A percentile compares a stretch with the other conserved stretches of the same genome.
Evolutionary conservation across 2,329 filamentous ascomycete genomes (phyloP).

Genomic region (Aspergillus sergii): DNA sequence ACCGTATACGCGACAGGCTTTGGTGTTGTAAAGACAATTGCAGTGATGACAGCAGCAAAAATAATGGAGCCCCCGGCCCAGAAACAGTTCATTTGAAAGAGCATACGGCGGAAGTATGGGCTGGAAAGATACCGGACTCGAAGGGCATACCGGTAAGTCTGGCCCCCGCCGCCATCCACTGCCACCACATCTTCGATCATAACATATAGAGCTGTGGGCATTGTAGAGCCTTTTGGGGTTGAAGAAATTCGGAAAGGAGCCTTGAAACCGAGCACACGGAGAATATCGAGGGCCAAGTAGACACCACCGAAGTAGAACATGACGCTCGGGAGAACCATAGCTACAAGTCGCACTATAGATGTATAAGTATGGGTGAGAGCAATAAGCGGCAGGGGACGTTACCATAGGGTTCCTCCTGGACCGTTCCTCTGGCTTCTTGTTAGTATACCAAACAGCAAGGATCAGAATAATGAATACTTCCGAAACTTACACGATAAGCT

Average conservation of each 20-base stretch:
- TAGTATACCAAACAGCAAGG: conserved; percentile 11
- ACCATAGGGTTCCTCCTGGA: conserved; percentile 45
- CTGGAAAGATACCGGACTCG: conserved; percentile 57
- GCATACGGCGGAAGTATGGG: conserved; percentile 56
- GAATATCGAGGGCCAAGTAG: conserved; percentile 45
- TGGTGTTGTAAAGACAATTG: conserved; percentile 52
- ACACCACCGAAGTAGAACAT: conserved; percentile 51
- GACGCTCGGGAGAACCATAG: conserved; percentile 48
- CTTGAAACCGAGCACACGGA: conserved; percentile 45
- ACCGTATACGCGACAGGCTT: conserved; percentile 53
- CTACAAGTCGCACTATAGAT: conserved; percentile 43
- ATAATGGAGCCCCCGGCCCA: conserved; percentile 58
- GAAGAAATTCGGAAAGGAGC: conserved; percentile 67
- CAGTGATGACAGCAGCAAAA: conserved; percentile 50
- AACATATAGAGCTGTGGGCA: conserved; percentile 65
- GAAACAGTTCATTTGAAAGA: conserved; percentile 59
- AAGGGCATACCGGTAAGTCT: conserved; percentile 55
- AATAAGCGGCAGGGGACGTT: conserved; percentile 16
- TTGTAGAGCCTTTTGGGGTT: conserved; percentile 59
- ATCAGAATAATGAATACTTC: not conserved
- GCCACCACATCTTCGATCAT: conserved; percentile 69
- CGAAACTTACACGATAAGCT: conserved; percentile 44
- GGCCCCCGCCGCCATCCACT: conserved; percentile 65
- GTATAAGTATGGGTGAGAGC: conserved; percentile 1
- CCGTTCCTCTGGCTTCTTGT: conserved; percentile 39